Conservation (phyloP, 306 rosid genomes). For the Cicer bijugum region DNA sequence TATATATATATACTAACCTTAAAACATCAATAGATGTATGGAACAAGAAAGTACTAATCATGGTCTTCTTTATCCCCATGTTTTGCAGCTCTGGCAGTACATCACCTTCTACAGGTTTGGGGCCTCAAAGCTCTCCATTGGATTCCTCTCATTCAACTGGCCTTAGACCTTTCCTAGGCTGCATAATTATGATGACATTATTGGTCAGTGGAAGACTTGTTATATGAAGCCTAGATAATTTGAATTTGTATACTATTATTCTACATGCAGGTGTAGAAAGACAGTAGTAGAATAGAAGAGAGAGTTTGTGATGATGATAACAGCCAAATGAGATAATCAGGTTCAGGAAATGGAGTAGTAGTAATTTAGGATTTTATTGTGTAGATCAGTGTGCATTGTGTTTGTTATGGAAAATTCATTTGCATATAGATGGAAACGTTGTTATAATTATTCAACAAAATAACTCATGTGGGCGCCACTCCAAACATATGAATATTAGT, state of each 20-base stretch:
- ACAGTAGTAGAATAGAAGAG: conserved; percentile 30
- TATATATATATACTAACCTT: neutral
- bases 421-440: conserved; percentile 33
- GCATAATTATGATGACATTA: conserved; percentile 52
- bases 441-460: conserved; percentile 27
- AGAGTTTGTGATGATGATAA: conserved; percentile 12
- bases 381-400: conserved; percentile 39
- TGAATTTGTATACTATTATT: conserved; percentile 47
- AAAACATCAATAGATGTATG: neutral
- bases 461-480: neutral
- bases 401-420: conserved; percentile 43
- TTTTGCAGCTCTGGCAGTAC: conserved; percentile 58
- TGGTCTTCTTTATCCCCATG: conserved; percentile 13
- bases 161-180: conserved; percentile 57
- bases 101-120: conserved; percentile 55
- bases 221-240: conserved; percentile 42
- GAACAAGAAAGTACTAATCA: conserved; percentile 34
- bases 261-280: conserved; percentile 40
- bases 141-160: conserved; percentile 53
- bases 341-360: conserved; percentile 38
- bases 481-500: neutral
- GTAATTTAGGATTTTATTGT: conserved; percentile 14
- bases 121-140: conserved; percentile 57
- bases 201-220: conserved; percentile 47
- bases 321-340: conserved; percentile 3